phyloP scores from a whole-genome alignment of 1,139 yeast genomes.

The Lodderomyces orthopsilosis region DNA sequence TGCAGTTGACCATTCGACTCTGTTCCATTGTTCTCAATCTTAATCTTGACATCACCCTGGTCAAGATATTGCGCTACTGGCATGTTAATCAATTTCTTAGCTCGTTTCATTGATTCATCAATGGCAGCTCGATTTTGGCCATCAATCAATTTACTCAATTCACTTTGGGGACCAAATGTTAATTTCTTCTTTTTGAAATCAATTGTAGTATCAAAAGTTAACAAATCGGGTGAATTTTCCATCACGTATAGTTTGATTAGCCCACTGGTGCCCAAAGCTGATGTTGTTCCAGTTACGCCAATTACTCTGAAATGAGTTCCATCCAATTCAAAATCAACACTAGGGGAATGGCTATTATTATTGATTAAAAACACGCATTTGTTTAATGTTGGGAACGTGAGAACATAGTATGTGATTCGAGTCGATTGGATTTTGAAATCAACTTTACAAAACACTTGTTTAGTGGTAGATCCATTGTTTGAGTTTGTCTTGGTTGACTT shows the following conservation, averaged over 20 bases:
- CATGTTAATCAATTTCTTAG: slow-evolving; percentile 20
- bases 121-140: slow-evolving; percentile 12
- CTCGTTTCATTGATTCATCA: slow-evolving; percentile 11
- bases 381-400: slow-evolving; percentile 22
- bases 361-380: slow-evolving; percentile 18
- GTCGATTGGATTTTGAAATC: slow-evolving; percentile 32
- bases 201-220: slow-evolving; percentile 23
- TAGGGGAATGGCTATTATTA: slow-evolving; percentile 35
- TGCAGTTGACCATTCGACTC: not conserved
- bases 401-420: slow-evolving; percentile 34
- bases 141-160: slow-evolving; percentile 11
- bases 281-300: slow-evolving; percentile 39
- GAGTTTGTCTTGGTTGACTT: slow-evolving; percentile 5
- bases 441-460: slow-evolving; percentile 28
- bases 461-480: slow-evolving; percentile 10
- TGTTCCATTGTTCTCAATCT: slow-evolving; percentile 5
- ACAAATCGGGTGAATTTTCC: slow-evolving; percentile 19
- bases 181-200: slow-evolving; percentile 8
- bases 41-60: slow-evolving; percentile 24
- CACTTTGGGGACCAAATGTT: slow-evolving; percentile 8
- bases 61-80: slow-evolving; percentile 36
- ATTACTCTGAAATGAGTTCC: slow-evolving; percentile 30
- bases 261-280: slow-evolving; percentile 37
- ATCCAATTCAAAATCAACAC: slow-evolving; percentile 30
- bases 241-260: slow-evolving; percentile 28